phyloP scores from a whole-genome alignment of 306 rosid species.

The Gillenia trifoliata region DNA sequence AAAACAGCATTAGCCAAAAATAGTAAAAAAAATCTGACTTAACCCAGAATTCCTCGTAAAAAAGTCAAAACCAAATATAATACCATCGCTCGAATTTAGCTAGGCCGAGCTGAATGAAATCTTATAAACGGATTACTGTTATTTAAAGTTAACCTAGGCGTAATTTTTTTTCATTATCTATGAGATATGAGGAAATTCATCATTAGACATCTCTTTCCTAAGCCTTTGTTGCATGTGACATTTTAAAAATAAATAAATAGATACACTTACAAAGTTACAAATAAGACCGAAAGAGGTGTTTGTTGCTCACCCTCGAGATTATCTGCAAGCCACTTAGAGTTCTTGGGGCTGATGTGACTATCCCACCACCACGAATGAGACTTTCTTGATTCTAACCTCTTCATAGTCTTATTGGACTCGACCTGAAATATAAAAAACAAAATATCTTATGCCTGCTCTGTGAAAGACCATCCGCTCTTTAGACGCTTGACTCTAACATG shows the following conservation, averaged over 20 bases:
- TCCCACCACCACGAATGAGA: conserved; percentile 99
- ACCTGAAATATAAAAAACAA: conserved; percentile 27
- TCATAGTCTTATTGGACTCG: conserved; percentile 39
- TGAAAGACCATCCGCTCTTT: background rate
- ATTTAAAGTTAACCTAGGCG: background rate
- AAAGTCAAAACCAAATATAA: background rate
- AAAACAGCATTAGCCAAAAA: conserved; percentile 3
- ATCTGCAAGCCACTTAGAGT: conserved; percentile 83
- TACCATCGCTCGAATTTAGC: background rate
- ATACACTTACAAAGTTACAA: background rate
- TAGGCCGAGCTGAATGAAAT: background rate
- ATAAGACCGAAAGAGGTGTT: conserved; percentile 6
- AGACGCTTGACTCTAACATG: background rate
- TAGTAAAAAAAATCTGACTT: conserved; percentile 1
- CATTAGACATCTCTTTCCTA: background rate
- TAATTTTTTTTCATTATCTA: background rate
- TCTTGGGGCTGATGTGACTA: conserved; percentile 69
- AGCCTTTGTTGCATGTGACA: background rate
- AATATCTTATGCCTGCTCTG: background rate
- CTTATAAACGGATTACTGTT: background rate
- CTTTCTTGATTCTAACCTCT: conserved; percentile 60
- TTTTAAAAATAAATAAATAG: background rate
- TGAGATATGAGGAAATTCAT: background rate
- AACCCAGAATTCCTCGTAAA: background rate
- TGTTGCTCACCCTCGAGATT: conserved; percentile 69